phyloP scores from a whole-genome alignment of 305 asterid genomes.

The Plantago coronopus region DNA sequence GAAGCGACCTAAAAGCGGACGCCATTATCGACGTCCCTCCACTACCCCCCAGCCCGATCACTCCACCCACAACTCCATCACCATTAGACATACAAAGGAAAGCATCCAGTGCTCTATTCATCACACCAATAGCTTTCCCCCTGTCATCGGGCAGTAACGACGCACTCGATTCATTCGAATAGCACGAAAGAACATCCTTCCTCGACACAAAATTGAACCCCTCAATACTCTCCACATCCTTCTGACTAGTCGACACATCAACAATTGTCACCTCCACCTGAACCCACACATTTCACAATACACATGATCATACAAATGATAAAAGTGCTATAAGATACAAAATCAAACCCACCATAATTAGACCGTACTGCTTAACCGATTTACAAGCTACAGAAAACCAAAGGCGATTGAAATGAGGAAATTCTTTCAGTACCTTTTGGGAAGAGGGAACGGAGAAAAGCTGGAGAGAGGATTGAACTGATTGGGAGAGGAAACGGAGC shows the following conservation, averaged over 20 bases:
- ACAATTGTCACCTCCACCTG: constrained; percentile 71
- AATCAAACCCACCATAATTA: too few species aligned
- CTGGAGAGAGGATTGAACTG: constrained; percentile 50
- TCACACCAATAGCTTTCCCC: constrained; percentile 62
- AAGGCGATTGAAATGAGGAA: not conserved
- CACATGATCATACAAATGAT: constrained; percentile 2
- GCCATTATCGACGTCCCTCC: constrained; percentile 91
- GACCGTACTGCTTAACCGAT: too few species aligned
- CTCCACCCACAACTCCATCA: constrained; percentile 58
- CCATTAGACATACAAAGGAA: constrained; percentile 46
- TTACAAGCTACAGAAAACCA: not conserved
- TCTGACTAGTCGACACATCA: constrained; percentile 61
- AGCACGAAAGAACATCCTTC: constrained; percentile 61
- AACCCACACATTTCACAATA: constrained; percentile 20
- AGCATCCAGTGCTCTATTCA: constrained; percentile 54
- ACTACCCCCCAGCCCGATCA: constrained; percentile 90
- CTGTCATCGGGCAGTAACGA: constrained; percentile 65
- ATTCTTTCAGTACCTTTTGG: constrained; percentile 38
- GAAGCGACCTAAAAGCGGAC: constrained; percentile 76
- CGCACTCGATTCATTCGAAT: constrained; percentile 26
- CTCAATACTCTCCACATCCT: constrained; percentile 39
- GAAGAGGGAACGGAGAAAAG: constrained; percentile 42
- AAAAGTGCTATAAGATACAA: not conserved
- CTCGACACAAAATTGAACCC: constrained; percentile 65
- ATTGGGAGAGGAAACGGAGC: constrained; percentile 58